phyloP scores from a whole-genome alignment of 2,329 filamentous ascomycete genomes.

The Alternaria triticimaculans region DNA sequence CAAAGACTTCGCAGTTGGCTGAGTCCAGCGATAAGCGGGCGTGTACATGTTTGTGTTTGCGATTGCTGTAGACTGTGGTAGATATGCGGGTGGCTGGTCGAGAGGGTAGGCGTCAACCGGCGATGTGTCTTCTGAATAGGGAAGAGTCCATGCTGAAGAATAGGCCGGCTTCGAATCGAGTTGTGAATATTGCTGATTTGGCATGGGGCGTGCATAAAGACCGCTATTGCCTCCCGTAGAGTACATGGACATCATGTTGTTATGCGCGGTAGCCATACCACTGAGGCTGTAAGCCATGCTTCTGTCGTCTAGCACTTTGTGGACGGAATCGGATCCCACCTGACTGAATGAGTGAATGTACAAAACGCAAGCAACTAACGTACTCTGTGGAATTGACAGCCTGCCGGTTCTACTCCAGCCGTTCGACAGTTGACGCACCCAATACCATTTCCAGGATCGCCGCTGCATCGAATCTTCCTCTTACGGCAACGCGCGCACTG shows the following conservation, averaged over 20 bases:
- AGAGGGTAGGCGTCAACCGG: slow-evolving; percentile 36
- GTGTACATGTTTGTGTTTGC: slow-evolving; percentile 20
- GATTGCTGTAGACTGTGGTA: slow-evolving; percentile 22
- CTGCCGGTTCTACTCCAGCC: slow-evolving; percentile 66
- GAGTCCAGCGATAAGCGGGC: slow-evolving; percentile 28
- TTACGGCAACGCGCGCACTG: slow-evolving; percentile 90
- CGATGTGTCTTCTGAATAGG: slow-evolving; percentile 39
- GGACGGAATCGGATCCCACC: slow-evolving; percentile 42
- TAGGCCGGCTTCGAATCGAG: slow-evolving; percentile 30
- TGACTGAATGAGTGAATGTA: slow-evolving; percentile 20
- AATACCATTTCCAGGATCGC: slow-evolving; percentile 76
- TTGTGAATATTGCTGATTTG: slow-evolving; percentile 23
- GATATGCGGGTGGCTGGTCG: slow-evolving; percentile 27
- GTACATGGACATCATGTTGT: slow-evolving; percentile 32
- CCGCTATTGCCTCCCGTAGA: slow-evolving; percentile 7
- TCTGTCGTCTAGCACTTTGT: slow-evolving; percentile 31
- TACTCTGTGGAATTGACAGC: slow-evolving; percentile 84
- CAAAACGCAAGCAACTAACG: neutral
- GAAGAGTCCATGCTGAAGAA: slow-evolving; percentile 28
- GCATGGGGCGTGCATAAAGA: slow-evolving; percentile 22
- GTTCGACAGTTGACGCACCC: slow-evolving; percentile 85
- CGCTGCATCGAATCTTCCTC: slow-evolving; percentile 93
- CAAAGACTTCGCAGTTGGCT: slow-evolving; percentile 15
- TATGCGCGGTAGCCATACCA: slow-evolving; percentile 25
- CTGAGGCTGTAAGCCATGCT: slow-evolving; percentile 25